These are phyloP conservation scores for Knoxdaviesia proteae DNA, from an alignment of 2,329 filamentous ascomycete genomes.

Conservation along the genomic window DNA sequence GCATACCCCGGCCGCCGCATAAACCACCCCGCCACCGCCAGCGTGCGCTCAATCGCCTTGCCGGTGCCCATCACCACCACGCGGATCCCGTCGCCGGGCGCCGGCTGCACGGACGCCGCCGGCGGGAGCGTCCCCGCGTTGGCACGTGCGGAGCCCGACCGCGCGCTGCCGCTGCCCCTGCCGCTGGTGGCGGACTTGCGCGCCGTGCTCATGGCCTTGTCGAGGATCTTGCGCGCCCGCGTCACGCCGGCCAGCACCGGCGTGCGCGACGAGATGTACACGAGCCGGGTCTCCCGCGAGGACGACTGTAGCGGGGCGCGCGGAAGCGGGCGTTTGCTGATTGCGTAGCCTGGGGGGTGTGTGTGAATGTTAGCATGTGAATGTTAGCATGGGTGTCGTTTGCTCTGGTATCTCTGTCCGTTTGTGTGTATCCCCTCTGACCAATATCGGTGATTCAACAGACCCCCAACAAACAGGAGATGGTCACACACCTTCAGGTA, in stretches of 20 bases:
- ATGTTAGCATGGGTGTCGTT: no score
- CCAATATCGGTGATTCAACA: no score
- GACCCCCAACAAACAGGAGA: no score
- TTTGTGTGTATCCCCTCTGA: no score
- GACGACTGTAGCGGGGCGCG: no score
- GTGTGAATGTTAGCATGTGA: no score
- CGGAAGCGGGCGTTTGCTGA: no score
- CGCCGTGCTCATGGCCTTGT: constrained; percentile 22
- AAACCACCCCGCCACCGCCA: constrained; percentile 44
- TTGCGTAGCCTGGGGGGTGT: no score
- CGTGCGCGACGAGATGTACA: constrained; percentile 45
- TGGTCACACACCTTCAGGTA: no score
- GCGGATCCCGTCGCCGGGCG: constrained; percentile 10
- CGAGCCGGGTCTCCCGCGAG: constrained; percentile 15
- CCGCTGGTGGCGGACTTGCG: constrained; percentile 18
- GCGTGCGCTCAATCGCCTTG: constrained; percentile 40
- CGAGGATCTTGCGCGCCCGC: constrained; percentile 42
- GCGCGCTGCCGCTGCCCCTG: constrained; percentile 11
- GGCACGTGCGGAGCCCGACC: constrained; percentile 16
- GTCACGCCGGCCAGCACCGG: constrained; percentile 49
- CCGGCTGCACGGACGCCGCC: constrained; percentile 1
- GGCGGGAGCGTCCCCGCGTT: constrained; percentile 10
- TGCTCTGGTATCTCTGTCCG: no score
- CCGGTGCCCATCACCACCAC: constrained; percentile 45
- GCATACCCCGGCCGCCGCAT: constrained; percentile 11